phyloP scores from a whole-genome alignment of 805 yeast genomes.

The Candida jianshihensis region DNA sequence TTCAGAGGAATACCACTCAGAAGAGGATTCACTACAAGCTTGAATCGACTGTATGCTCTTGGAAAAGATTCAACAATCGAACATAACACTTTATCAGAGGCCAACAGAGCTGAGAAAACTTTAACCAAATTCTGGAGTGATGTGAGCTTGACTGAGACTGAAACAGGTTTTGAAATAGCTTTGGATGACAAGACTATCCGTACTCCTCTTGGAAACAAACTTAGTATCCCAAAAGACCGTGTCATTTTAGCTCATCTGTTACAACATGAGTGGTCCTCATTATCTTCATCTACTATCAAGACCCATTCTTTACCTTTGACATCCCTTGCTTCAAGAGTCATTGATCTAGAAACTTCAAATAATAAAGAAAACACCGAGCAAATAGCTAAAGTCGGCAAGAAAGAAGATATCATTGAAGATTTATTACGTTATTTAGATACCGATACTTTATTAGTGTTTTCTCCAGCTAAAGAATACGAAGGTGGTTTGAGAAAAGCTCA shows the following conservation, averaged over 20 bases:
- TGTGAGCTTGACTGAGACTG: conserved; percentile 37
- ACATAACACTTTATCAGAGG: conserved; percentile 47
- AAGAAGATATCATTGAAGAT: conserved; percentile 48
- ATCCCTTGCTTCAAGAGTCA: conserved; percentile 77
- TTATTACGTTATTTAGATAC: conserved; percentile 86
- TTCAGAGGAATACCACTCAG: neutral
- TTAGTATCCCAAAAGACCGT: conserved; percentile 56
- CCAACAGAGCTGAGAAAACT: conserved; percentile 65
- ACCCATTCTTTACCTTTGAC: conserved; percentile 83
- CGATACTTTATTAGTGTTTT: conserved; percentile 83
- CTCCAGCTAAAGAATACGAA: conserved; percentile 75
- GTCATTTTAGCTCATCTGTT: conserved; percentile 64
- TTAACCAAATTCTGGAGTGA: conserved; percentile 76
- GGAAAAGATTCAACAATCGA: conserved; percentile 36
- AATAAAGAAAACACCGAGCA: conserved; percentile 36
- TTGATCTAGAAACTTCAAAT: conserved; percentile 54
- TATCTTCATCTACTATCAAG: conserved; percentile 61
- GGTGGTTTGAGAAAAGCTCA: conserved; percentile 80
- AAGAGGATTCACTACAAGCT: neutral
- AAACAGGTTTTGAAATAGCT: conserved; percentile 41
- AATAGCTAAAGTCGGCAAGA: conserved; percentile 52
- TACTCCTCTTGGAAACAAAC: conserved; percentile 74
- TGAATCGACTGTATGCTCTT: conserved; percentile 2
- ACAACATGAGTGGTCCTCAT: conserved; percentile 80
- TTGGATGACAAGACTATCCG: conserved; percentile 71